Percentiles rank a stretch among this genome's conserved stretches.
These are phyloP conservation scores for Dryadomyces quercus-mongolicae DNA, from an alignment of 2,329 filamentous ascomycete species.

Conservation along the genomic window DNA sequence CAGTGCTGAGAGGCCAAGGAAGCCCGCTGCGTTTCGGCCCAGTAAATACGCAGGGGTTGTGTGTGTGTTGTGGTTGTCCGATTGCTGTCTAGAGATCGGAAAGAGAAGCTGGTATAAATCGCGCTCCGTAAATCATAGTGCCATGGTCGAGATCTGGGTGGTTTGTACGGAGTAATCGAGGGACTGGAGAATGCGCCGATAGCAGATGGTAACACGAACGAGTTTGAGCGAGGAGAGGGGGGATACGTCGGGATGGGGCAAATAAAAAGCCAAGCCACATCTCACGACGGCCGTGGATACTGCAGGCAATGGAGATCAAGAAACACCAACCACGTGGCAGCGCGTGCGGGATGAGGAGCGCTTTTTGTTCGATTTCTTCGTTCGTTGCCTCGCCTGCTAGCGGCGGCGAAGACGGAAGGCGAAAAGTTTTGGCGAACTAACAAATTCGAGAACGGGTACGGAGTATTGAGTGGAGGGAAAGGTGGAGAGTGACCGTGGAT, in stretches of 20 bases:
- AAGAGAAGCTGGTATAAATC: not conserved
- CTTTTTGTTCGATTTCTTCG: no score
- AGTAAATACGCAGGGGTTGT: not conserved
- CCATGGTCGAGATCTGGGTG: not conserved
- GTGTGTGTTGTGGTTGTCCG: no score
- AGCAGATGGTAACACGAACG: not conserved
- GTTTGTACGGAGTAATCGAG: not conserved
- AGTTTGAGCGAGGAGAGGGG: not conserved
- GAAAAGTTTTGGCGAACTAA: not conserved
- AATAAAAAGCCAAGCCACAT: not conserved
- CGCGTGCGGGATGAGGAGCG: no score
- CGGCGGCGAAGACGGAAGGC: not conserved
- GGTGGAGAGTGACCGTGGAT: not conserved
- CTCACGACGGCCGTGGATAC: not conserved
- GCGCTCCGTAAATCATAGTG: not conserved
- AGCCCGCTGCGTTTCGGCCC: no score
- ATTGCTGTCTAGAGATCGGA: not conserved
- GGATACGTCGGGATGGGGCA: not conserved
- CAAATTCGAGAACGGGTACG: no score
- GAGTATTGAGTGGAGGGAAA: not conserved
- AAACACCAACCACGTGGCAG: no score
- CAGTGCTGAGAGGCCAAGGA: no score
- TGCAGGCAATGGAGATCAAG: not conserved
- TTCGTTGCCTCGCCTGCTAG: not conserved
- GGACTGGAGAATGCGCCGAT: not conserved